Evolutionary conservation across 2,329 filamentous ascomycete species (phyloP).

Genomic region (Madurella mycetomatis): DNA sequence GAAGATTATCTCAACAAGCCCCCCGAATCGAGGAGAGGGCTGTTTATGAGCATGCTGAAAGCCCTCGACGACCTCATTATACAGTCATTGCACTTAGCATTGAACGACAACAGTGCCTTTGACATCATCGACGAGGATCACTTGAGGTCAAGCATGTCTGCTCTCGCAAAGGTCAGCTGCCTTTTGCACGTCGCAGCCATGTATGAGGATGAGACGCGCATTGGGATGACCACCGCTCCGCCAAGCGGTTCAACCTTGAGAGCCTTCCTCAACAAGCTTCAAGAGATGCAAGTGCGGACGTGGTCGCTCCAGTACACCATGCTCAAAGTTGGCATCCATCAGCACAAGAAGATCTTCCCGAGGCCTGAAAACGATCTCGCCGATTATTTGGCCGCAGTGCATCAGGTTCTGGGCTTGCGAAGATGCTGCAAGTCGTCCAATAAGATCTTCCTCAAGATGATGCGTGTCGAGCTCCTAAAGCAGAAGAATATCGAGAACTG

Average conservation of each 20-base stretch:
- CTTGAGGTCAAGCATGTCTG: conserved; percentile 65
- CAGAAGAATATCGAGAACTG: conserved; percentile 73
- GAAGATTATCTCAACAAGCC: conserved; percentile 61
- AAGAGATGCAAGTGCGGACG: conserved; percentile 79
- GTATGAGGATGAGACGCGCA: conserved; percentile 78
- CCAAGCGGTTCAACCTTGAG: conserved; percentile 53
- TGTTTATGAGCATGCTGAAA: conserved; percentile 72
- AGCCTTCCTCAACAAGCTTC: conserved; percentile 62
- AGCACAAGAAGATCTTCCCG: conserved; percentile 61
- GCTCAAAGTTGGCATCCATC: conserved; percentile 67
- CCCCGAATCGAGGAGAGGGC: conserved; percentile 60
- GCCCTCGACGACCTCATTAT: conserved; percentile 72
- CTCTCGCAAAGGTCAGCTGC: conserved; percentile 66
- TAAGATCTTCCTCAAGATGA: conserved; percentile 83
- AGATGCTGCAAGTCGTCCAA: conserved; percentile 81
- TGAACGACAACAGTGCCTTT: conserved; percentile 66
- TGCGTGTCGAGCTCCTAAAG: conserved; percentile 78
- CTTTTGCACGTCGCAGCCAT: conserved; percentile 76
- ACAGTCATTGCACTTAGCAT: conserved; percentile 63
- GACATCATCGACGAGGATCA: conserved; percentile 82
- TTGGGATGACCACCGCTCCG: conserved; percentile 64
- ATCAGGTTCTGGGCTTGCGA: conserved; percentile 78
- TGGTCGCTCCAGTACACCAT: conserved; percentile 87
- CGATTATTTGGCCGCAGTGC: conserved; percentile 74
- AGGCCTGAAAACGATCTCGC: conserved; percentile 68